Base-by-base conservation (phyloP, 208 protist genomes). In the Acanthamoeba culbertsoni region DNA sequence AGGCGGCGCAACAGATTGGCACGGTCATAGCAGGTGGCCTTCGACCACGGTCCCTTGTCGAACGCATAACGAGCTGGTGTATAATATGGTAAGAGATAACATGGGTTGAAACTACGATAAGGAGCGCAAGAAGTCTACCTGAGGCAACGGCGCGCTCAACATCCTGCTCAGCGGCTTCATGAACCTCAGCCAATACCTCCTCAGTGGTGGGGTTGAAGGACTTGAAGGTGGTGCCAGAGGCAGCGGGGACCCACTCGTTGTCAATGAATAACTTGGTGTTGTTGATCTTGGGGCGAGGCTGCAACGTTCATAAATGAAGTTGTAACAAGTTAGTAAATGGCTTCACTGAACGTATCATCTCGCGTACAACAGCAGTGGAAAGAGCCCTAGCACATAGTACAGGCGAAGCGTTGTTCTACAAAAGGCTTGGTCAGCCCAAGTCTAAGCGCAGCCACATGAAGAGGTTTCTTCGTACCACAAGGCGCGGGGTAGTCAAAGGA, bases 211-310 rank as follows among this genome's bases (percentile, higher is more conserved):
- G 97, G 95, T 98, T 97, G 26, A 97, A 53, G 10, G 97, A 96
- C 57, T 95, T 75, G 92, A 98, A 97, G 40, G 95, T 97, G 79
- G 97, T 97, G 75, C 97, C 96, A 2, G 94, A 96, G 3, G 95
- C 40, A 10, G 96, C 94, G 0, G 96, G 79, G 1, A 98, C 98
- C 86, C 97, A 98, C 94, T 98, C 65, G 93, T 96, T 96, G 86
- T 97, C 96, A 94, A 99, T 98, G 75, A 98, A 96, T 62, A 98
- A 91, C 91, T 98, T 96, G 33, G 97, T 97, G 68, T 95, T 28
- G 28, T 90, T 40, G 35, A 90, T 28, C 82, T 90, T 59, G 53
- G 82, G 82, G 51, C 45, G 59, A 18, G 18, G 31, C 33, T 2
- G 63, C 0, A 35, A 10, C 2, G 3, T 10, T 20, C 28, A 42